Percentiles rank a stretch among this genome's conserved stretches.
Evolutionary conservation across 805 yeast species (phyloP).

Genomic region (Clavispora asparagi): DNA sequence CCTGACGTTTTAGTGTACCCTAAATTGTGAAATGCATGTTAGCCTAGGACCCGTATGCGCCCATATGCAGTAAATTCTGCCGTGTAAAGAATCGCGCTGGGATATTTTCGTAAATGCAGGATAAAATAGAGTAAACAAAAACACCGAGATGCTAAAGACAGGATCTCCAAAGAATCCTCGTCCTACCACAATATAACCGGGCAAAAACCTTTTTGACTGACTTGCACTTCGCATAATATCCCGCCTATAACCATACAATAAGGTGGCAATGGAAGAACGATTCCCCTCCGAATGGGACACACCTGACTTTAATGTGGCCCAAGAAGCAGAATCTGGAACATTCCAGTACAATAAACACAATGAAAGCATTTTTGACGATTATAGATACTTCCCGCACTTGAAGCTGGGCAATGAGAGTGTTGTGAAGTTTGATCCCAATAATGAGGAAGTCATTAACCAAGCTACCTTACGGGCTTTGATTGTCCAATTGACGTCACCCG

Average conservation of each 20-base stretch:
- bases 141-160: background rate
- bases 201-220: background rate
- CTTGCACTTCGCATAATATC: background rate
- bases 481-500: constrained; percentile 66
- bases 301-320: constrained; percentile 6
- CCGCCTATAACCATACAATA: background rate
- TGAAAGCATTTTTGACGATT: constrained; percentile 36
- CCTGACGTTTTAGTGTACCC: background rate
- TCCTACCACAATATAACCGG: background rate
- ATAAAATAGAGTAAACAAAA: background rate
- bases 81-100: background rate
- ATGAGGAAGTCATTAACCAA: constrained; percentile 28
- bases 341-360: constrained; percentile 31
- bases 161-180: background rate
- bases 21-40: background rate
- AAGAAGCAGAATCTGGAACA: constrained; percentile 2
- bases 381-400: constrained; percentile 27
- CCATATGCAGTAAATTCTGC: background rate
- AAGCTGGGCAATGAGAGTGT: constrained; percentile 14
- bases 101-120: background rate
- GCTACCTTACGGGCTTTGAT: constrained; percentile 44
- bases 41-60: background rate
- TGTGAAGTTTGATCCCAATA: constrained; percentile 31
- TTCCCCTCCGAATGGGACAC: constrained; percentile 1
- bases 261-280: background rate